Evolutionary conservation across 495 filamentous ascomycete species (phyloP), one percentile per base, ranked within the genome.

Genomic region (Elaphomyces granulatus): DNA sequence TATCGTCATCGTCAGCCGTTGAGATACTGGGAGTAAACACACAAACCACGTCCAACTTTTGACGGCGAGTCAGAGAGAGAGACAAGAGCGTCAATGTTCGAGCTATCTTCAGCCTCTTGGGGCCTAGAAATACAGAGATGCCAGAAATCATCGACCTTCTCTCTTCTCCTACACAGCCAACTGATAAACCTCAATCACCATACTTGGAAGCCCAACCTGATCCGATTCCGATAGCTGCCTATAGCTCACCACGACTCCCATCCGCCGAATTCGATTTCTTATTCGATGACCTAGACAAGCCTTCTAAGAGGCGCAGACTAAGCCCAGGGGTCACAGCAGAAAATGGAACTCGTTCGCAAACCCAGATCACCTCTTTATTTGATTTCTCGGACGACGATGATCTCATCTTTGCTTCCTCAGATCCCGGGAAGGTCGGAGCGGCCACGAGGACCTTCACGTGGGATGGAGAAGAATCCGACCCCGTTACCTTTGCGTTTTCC

Each of bases 241-340:
- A 21, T 1, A 33, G 38, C 19, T 41, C 34, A 15, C 38, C 37
- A 14, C 36, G 32, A 20, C 54, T 73, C 37, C 51, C 68, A 9
- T 73, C 69, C 0, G 70, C 77, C 43, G 68, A 75, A 16, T 60
- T 70, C 41, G 68, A 74, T 40, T n/a, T n/a, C n/a, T n/a, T n/a
- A n/a, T 56, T 54, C 43, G 58, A 69, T 31, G 49, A 55, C 23
- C 26, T 46, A 32, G 53, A 60, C 26, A 56, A 60, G 18, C 57
- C 60, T 0, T 18, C 52, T 0, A 73, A 71, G 43, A 60, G 59
- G 36, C 56, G 63, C 14, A 56, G 54, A 38, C 34, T 68, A n/a
- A 70, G 54, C 38, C 37, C 19, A 33, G 38, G 9, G 34, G 40
- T 18, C 16, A 43, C 17, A 34, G 15, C 8, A 35, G 20, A 3